Evolutionary conservation across 2,329 filamentous ascomycete species (phyloP), one percentile per base, ranked within the genome.

Genomic region (Penicillium sp.): DNA sequence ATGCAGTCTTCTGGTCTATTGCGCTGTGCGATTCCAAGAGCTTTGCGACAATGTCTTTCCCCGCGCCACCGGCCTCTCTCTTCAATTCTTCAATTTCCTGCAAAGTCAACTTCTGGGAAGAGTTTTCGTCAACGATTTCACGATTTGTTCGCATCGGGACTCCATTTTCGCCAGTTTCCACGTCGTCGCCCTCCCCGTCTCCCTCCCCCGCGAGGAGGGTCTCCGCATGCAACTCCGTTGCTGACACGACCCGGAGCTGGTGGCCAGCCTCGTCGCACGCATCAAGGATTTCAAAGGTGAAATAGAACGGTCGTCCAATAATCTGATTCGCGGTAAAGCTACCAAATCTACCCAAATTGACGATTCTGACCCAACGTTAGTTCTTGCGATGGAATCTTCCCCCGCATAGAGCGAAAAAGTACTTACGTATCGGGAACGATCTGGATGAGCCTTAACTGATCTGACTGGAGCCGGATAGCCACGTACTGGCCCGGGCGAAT

Each of bases 341-440:
- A 60, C 94, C 94, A 71, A 94, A 96, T 83, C 97, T 97, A 53
- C 91, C 91, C 34, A 97, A 80, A 2, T 90, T 91, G 61, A 97
- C 88, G 42, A 85, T 90, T 39, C 92, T 97, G 63, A 10, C 41
- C 18, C 2, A 40, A 32, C 31, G 49, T 62, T 38, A 61, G 32
- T 50, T 50, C 48, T 34, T 50, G 55, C 32, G 27, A 40, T 54
- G 3, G 21, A 52, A 61, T 61, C 55, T 60, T 54, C 40, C 32
- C 27, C 34, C 32, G 31, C 29, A 37, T 29, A 45, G 10, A 34
- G 10, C 32, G 23, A 54, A 40, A 54, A 27, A 62, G 65, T 59
- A 84, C 85, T 70, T 83, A 88, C 84, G 82, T 84, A 71, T 87
- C 83, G 50, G 85, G 84, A 52, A 79, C 75, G 60, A 86, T 76